These are phyloP conservation scores for Cinnamomum micranthum DNA, from an alignment of 164 flowering plant genomes.

Conservation along the genomic window DNA sequence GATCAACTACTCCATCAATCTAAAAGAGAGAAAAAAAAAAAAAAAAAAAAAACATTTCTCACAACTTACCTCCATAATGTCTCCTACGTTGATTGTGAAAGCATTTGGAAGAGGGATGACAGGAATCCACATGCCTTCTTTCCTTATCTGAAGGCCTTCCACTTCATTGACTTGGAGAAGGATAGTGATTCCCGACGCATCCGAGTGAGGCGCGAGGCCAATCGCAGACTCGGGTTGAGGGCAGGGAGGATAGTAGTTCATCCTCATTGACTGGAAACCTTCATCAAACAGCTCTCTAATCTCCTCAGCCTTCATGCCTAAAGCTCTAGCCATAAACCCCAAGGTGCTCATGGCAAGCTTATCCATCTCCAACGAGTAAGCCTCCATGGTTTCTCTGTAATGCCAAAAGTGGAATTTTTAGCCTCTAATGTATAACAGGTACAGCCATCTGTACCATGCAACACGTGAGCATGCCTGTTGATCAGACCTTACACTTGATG, in stretches of 20 bases:
- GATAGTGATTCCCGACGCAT: conserved; percentile 35
- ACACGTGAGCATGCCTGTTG: background rate
- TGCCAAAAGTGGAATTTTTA: background rate
- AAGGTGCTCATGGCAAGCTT: conserved; percentile 15
- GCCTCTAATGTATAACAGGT: background rate
- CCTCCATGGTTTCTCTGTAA: conserved; percentile 29
- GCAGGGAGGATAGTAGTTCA: conserved; percentile 52
- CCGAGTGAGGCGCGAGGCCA: conserved; percentile 55
- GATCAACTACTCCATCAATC: background rate
- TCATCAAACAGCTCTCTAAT: conserved; percentile 24
- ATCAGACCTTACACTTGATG: background rate
- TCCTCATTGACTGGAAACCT: conserved; percentile 26
- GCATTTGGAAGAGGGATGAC: conserved; percentile 37
- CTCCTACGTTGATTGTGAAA: conserved; percentile 45
- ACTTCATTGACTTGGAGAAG: conserved; percentile 40
- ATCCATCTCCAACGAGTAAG: conserved; percentile 31
- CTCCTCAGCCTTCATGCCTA: conserved; percentile 27
- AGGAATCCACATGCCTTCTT: conserved; percentile 43
- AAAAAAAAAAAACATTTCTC: background rate
- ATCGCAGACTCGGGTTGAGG: conserved; percentile 33
- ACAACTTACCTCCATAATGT: conserved; percentile 40
- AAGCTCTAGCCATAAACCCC: conserved; percentile 29
- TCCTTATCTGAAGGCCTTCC: conserved; percentile 43
- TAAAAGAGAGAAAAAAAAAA: background rate
- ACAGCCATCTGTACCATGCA: background rate